Conservation (phyloP, 2,329 filamentous ascomycete genomes). For the Cladosporium sp. region DNA sequence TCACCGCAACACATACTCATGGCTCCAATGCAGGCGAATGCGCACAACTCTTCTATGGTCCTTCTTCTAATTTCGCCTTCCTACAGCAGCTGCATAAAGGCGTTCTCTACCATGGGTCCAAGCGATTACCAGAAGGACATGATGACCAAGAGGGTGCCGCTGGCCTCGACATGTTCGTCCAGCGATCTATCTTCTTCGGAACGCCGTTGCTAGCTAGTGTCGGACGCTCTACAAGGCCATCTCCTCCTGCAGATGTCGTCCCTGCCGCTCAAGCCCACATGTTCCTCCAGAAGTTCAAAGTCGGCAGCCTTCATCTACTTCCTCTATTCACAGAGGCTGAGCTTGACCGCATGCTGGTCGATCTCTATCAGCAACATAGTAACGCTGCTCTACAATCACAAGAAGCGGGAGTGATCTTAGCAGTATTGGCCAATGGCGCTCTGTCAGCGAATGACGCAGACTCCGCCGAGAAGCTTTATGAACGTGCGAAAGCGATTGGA, state of each 20-base stretch:
- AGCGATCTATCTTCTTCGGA: slow-evolving; percentile 31
- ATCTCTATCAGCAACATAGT: background rate
- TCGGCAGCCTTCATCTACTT: background rate
- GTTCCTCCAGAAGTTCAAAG: slow-evolving; percentile 1
- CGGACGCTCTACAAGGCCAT: background rate
- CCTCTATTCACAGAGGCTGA: slow-evolving; percentile 7
- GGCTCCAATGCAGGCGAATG: slow-evolving; percentile 3
- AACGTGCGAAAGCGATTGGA: slow-evolving; percentile 25
- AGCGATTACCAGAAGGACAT: background rate
- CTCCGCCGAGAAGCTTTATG: slow-evolving; percentile 24
- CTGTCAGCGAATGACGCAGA: slow-evolving; percentile 24
- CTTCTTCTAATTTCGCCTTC: slow-evolving; percentile 30
- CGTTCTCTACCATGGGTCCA: slow-evolving; percentile 21
- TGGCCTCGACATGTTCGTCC: slow-evolving; percentile 29
- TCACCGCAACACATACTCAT: slow-evolving; percentile 11
- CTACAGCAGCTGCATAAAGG: slow-evolving; percentile 30
- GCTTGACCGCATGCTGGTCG: background rate
- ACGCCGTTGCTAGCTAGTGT: slow-evolving; percentile 23
- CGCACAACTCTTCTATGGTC: slow-evolving; percentile 26
- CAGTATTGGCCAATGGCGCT: slow-evolving; percentile 27
- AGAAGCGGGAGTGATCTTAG: slow-evolving; percentile 21
- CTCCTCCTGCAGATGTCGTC: background rate
- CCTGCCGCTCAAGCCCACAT: background rate
- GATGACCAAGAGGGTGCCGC: slow-evolving; percentile 19
- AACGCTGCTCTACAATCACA: background rate